Base-by-base conservation (phyloP, 768 basidiomycete genomes). In the Suillus luteus region DNA sequence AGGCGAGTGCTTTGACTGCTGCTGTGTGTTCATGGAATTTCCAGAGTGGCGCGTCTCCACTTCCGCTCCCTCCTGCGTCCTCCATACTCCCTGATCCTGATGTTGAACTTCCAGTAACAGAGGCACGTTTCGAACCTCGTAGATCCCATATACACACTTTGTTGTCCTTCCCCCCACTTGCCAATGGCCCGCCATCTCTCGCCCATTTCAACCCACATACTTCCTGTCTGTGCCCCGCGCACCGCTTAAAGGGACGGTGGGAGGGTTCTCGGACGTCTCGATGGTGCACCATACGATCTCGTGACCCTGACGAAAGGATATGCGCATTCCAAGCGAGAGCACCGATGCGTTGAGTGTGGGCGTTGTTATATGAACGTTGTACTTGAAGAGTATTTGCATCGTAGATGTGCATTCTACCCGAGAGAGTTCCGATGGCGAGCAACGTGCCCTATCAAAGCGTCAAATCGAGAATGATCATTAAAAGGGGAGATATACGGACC, bases 141-240 rank as follows among this genome's bases (percentile, higher is more conserved):
- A 94, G 78, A 72, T 98, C 95, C 93, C 96, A 99, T 60, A 99
- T 95, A 70, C 93, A 95, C 19, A 99, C 92, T 79, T 98, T 98
- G 78, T 99, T 99, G 77, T 99, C 96, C 73, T 99, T 99, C 0
- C 96, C 96, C 2, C 96, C 96, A 67, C 91, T 94, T 3, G 96
- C 96, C 5, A 99, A 84, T 37, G 82, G 82, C 9, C 88, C 88
- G 9, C 74, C 73, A 67, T 66, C 81, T 69, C 59, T 76, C 64
- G 43, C 79, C 96, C 96, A 99, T 63, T 92, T 90, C 51, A 99
- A 77, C 3, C 96, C 96, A 73, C 96, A 99, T 1, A 99, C 95
- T 73, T 99, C 96, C 72, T 99, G 97, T 33, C 89, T 80, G 72
- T 95, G 93, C 0, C 90, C 92, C 0, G 85, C 79, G 65, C 88